Base-by-base conservation (phyloP, 192 early-diverging fungal genomes). In the Gaertneriomyces semiglobifer region DNA sequence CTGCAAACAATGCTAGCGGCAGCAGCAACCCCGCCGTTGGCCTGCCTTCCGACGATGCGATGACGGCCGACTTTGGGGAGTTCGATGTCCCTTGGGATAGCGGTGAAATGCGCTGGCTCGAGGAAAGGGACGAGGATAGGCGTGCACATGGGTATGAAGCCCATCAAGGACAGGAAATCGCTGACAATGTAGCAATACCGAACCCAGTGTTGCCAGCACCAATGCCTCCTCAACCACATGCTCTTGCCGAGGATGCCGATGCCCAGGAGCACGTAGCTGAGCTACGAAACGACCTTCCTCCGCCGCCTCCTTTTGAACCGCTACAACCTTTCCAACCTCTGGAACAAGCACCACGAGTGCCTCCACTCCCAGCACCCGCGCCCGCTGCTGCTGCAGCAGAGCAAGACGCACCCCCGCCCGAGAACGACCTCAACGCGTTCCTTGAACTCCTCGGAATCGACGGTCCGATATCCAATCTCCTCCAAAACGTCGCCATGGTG, bases 371-470 rank as follows among this genome's bases (percentile, higher is more conserved):
- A 41, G 53, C 68, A 57, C 58, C 41, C 19, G 52, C 57, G n/a
- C 60, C 41, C 4, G 33, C 46, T 62, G 45, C 53, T 14, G 60
- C 58, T 55, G 55, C 18, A 10, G 70, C 56, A 6, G 53, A 51
- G 6, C 50, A 20, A 16, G 53, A 58, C 51, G 16, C 59, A 10
- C 62, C 65, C 46, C 50, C 39, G 12, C 51, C n/a, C 5, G 58
- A 68, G 41, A 80, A 77, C 55, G 80, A 84, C 60, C 62, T 84
- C 18, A 75, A 78, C 59, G 78, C 73, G n/a, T 84, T 84, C 50
- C 53, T 96, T 41, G 95, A 95, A 54, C 86, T 92, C n/a, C 81
- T 97, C 55, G 96, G 96, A 7, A 84, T 98, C 70, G 82, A 89
- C 6, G 96, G 96, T 0, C 90, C 93, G 11, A 62, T 89, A n/a